These are phyloP conservation scores for Calonectria multiphialidica DNA, from an alignment of 2,329 filamentous ascomycete genomes.

Conservation along the genomic window DNA sequence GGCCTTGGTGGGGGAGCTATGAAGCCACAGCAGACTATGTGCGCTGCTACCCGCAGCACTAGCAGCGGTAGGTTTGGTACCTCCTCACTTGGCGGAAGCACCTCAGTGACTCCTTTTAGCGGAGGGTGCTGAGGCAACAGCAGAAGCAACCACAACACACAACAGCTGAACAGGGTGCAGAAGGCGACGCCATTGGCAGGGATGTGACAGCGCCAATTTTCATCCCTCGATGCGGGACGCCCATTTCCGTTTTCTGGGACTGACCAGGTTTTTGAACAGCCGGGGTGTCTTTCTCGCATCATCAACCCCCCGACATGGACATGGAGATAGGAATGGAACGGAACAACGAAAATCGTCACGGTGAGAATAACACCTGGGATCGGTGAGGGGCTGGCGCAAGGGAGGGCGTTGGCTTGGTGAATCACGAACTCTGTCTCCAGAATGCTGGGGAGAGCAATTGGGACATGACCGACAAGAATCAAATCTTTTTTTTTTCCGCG, in stretches of 20 bases:
- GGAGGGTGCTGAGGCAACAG: neutral
- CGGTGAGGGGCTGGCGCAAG: neutral
- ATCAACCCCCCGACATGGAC: neutral
- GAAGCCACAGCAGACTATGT: conserved; percentile 14
- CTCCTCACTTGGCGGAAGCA: neutral
- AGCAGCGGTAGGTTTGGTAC: neutral
- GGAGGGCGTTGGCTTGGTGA: conserved; percentile 9
- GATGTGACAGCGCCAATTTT: neutral
- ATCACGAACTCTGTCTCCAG: neutral
- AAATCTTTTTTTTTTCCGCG: conserved; percentile 5
- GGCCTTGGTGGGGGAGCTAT: conserved; percentile 17
- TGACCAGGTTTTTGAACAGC: neutral
- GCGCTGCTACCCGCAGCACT: conserved; percentile 15
- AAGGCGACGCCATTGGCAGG: neutral
- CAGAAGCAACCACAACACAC: neutral
- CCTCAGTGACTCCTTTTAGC: neutral
- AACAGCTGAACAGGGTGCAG: neutral
- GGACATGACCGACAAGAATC: conserved; percentile 14
- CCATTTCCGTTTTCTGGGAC: neutral
- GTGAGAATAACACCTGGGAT: neutral
- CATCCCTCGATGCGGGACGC: neutral
- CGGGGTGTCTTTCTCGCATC: neutral
- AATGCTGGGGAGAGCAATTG: neutral
- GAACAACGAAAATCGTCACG: neutral
- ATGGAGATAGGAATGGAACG: conserved; percentile 5